Base-by-base conservation (phyloP, 1,284 basidiomycete genomes). In the Kalmanozyma brasiliensis region DNA sequence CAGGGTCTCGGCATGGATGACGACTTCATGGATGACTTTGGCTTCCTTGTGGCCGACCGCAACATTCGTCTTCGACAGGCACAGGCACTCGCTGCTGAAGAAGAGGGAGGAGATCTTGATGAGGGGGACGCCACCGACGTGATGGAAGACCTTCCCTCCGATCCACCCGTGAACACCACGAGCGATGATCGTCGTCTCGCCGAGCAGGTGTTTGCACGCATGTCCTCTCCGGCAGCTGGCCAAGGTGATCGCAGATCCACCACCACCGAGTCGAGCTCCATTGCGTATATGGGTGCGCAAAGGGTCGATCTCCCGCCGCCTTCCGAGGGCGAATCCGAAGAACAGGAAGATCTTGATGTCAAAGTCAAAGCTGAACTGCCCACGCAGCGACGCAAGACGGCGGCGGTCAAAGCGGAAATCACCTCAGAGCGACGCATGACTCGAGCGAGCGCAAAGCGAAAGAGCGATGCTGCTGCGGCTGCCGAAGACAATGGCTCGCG, bases 161-260 rank as follows among this genome's bases (percentile, higher is more conserved):
- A 64, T 2, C 44, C 44, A 8, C 44, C 48, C 5, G 43, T 53
- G 38, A 32, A 51, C 26, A 37, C 46, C n/a, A 29, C 53, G 8
- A 68, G 59, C 47, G 65, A 68, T 26, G 59, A 68, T 29, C 49
- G 41, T 22, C 49, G 58, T 13, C 38, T 68, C 20, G 59, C 65
- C 7, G 65, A 60, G 30, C 37, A 49, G 7, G 59, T 48, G 11
- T 68, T 68, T 20, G 55, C 46, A 5, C 40, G 23, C 42, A 58
- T 68, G 59, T 68, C 65, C 8, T 66, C 63, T 22, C 49, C 63
- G 17, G 49, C 24, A 4, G 19, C 30, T 11, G 35, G 22, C 20
- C 38, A 16, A 14, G 22, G 30, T 20, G 26, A 23, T 8, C 19
- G 16, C 4, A 37, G 37, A 0, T 55, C 59, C 23, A 24, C 33